phyloP scores from a whole-genome alignment of 2,329 filamentous ascomycete genomes.

The Chaetomium sp. region DNA sequence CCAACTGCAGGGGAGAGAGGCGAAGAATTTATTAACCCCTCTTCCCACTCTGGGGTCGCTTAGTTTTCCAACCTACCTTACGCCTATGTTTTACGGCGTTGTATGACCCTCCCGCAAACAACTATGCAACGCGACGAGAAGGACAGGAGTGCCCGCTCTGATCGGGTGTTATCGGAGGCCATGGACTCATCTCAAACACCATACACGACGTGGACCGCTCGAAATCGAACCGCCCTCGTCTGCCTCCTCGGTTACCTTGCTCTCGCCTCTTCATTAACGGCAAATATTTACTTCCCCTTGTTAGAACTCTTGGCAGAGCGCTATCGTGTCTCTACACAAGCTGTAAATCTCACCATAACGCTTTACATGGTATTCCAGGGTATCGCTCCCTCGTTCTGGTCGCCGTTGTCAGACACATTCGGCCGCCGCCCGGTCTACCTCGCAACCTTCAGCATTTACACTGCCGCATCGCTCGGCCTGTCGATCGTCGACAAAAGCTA shows the following conservation, averaged over 20 bases:
- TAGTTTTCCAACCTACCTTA: too few species aligned
- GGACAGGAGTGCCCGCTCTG: too few species aligned
- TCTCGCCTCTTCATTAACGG: slow-evolving; percentile 1
- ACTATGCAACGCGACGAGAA: too few species aligned
- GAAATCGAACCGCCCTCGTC: neutral
- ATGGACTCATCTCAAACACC: neutral
- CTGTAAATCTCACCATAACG: slow-evolving; percentile 2
- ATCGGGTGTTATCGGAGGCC: too few species aligned
- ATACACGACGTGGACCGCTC: slow-evolving; percentile 2
- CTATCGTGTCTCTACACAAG: neutral
- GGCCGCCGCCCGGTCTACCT: slow-evolving; percentile 3
- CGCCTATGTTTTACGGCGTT: too few species aligned
- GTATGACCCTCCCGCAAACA: too few species aligned
- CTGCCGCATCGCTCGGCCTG: neutral
- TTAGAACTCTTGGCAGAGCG: neutral
- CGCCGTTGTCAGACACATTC: neutral
- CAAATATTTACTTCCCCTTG: slow-evolving; percentile 6
- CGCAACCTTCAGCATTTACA: slow-evolving; percentile 5
- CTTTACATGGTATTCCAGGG: slow-evolving; percentile 4
- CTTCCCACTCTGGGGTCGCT: too few species aligned
- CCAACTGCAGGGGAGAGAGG: too few species aligned
- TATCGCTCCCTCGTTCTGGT: slow-evolving; percentile 4
- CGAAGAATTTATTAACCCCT: too few species aligned
- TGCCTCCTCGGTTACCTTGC: slow-evolving; percentile 2
- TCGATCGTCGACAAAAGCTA: slow-evolving; percentile 2